Evolutionary conservation across 2,329 filamentous ascomycete genomes (phyloP).

Genomic region (Botrytis tulipae): DNA sequence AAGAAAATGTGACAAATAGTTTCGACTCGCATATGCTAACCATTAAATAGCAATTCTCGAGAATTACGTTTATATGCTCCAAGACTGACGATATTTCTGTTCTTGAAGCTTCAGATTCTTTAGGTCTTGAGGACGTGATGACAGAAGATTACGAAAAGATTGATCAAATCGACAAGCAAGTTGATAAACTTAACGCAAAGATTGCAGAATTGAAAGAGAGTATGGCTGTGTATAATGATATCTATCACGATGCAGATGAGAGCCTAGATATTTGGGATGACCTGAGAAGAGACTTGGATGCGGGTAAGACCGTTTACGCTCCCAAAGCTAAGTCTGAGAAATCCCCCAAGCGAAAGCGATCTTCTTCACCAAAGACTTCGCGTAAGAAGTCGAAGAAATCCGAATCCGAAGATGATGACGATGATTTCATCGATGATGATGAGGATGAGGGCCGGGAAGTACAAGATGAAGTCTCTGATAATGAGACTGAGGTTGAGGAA

Average conservation of each 20-base stretch:
- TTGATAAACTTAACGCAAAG: slow-evolving; percentile 25
- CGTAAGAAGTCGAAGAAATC: slow-evolving; percentile 30
- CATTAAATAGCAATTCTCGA: slow-evolving; percentile 7
- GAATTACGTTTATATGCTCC: slow-evolving; percentile 53
- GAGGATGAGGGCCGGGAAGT: slow-evolving; percentile 35
- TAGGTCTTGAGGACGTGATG: slow-evolving; percentile 42
- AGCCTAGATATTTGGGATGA: slow-evolving; percentile 48
- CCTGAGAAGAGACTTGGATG: slow-evolving; percentile 40
- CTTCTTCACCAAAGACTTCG: slow-evolving; percentile 22
- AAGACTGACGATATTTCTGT: slow-evolving; percentile 60
- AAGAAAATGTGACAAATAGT: not conserved
- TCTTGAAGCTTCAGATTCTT: slow-evolving; percentile 40
- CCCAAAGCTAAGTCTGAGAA: slow-evolving; percentile 27
- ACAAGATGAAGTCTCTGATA: slow-evolving; percentile 28
- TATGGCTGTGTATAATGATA: slow-evolving; percentile 39
- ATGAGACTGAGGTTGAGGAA: slow-evolving; percentile 24
- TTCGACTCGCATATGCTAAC: not conserved
- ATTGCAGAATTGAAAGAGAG: slow-evolving; percentile 38
- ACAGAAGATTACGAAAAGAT: slow-evolving; percentile 40
- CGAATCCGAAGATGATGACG: slow-evolving; percentile 20
- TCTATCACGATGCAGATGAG: slow-evolving; percentile 42
- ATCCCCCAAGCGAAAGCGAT: slow-evolving; percentile 46
- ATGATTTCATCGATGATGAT: slow-evolving; percentile 24
- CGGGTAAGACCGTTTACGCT: slow-evolving; percentile 45
- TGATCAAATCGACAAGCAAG: slow-evolving; percentile 28